Conservation (phyloP, 2,329 filamentous ascomycete species). For the Coniochaeta hoffmannii region DNA sequence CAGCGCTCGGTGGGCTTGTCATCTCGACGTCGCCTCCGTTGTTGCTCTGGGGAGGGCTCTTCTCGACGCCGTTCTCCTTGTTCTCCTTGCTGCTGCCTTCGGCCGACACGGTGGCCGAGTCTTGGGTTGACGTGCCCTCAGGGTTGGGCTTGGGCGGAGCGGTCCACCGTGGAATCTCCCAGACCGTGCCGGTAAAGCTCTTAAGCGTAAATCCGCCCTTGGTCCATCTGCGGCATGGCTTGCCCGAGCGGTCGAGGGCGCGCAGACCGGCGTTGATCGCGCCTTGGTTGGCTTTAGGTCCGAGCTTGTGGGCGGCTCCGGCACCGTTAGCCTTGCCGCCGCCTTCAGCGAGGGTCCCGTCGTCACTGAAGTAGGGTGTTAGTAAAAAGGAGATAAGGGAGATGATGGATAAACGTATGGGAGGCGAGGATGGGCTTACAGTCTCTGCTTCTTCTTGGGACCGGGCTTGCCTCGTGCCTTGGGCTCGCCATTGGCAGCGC, state of each 20-base stretch:
- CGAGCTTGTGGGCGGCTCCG: conserved; percentile 68
- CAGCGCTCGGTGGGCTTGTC: conserved; percentile 39
- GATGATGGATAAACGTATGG: background rate
- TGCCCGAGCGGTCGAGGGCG: conserved; percentile 84
- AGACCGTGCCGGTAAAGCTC: conserved; percentile 82
- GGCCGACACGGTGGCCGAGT: conserved; percentile 34
- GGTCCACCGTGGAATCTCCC: conserved; percentile 78
- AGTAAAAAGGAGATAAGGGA: background rate
- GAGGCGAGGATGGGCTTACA: conserved; percentile 52
- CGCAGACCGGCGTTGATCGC: conserved; percentile 96
- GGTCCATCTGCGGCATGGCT: conserved; percentile 87
- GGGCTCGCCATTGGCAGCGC: conserved; percentile 48
- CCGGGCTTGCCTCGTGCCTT: conserved; percentile 81
- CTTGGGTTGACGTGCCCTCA: conserved; percentile 38
- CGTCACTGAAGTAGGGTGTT: conserved; percentile 38
- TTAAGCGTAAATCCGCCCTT: conserved; percentile 78
- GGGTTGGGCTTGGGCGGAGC: conserved; percentile 54
- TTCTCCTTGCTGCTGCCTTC: conserved; percentile 52
- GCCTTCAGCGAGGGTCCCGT: conserved; percentile 50
- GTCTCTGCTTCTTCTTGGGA: conserved; percentile 89
- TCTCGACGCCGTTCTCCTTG: conserved; percentile 39
- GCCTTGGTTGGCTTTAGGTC: conserved; percentile 92
- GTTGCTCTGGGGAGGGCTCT: conserved; percentile 19
- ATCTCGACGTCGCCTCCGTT: conserved; percentile 41
- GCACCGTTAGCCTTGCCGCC: conserved; percentile 38